Evolutionary conservation across 306 rosid species (phyloP).

Genomic region (Clitoria ternatea): DNA sequence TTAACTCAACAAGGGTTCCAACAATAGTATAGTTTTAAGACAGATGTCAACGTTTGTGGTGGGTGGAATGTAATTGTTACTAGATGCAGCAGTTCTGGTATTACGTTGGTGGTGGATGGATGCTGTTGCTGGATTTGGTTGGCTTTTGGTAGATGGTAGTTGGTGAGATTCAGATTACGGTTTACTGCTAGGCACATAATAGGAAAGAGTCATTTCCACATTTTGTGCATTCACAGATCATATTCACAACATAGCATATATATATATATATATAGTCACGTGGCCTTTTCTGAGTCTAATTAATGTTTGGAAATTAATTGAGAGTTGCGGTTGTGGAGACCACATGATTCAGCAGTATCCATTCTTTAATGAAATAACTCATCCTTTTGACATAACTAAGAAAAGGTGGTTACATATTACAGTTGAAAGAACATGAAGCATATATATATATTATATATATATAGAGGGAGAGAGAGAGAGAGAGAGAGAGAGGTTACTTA

Average conservation of each 20-base stretch:
- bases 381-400: neutral
- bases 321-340: neutral
- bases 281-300: neutral
- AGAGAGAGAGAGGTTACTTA: neutral
- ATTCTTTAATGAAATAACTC: neutral
- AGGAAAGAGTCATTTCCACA: neutral
- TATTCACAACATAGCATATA: too few relatives aligned
- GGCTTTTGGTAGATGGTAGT: neutral
- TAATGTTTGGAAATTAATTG: neutral
- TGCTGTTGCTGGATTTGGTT: conserved; percentile 5
- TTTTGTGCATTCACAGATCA: conserved; percentile 4
- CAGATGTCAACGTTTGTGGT: neutral
- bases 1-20: neutral
- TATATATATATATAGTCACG: neutral
- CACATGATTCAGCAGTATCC: neutral
- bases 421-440: conserved; percentile 39
- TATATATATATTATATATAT: conserved; percentile 29
- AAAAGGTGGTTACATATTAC: conserved; percentile 17
- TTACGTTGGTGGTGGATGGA: conserved; percentile 1
- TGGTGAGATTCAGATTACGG: neutral
- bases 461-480: too few relatives aligned
- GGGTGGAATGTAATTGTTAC: neutral
- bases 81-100: neutral
- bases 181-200: neutral
- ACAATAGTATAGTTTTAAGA: neutral